A percentile compares a stretch with the other conserved stretches of the same genome.
Evolutionary conservation across 1,284 basidiomycete species (phyloP).

Genomic region (Neotropicomus parvogracilis): DNA sequence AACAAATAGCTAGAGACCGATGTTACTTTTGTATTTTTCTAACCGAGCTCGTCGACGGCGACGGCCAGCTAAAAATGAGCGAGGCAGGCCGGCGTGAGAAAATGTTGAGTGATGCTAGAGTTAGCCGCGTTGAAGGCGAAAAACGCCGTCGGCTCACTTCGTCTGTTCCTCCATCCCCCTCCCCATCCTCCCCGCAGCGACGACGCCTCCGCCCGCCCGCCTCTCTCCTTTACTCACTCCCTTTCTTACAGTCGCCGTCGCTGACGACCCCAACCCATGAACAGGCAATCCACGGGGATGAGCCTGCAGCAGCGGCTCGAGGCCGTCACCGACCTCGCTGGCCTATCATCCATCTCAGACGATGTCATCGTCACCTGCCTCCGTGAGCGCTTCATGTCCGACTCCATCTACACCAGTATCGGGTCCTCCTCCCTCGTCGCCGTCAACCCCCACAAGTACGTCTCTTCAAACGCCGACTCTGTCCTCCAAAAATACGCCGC

Average conservation of each 20-base stretch:
- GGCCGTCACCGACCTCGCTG: conserved; percentile 61
- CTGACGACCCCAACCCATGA: conserved; percentile 22
- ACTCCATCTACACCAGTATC: conserved; percentile 77
- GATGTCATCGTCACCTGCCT: conserved; percentile 79
- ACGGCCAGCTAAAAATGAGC: not conserved
- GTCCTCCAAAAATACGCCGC: conserved; percentile 80
- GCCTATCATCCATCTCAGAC: conserved; percentile 61
- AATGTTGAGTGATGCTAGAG: conserved; percentile 3
- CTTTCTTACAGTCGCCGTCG: not conserved
- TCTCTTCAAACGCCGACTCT: conserved; percentile 76
- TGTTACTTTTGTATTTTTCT: not conserved
- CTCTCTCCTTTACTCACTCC: no score
- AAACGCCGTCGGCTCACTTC: conserved; percentile 12
- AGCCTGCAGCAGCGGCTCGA: conserved; percentile 64
- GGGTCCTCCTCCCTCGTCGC: conserved; percentile 73
- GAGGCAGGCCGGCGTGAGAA: conserved; percentile 21
- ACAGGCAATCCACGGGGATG: conserved; percentile 38
- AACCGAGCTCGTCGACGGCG: not conserved
- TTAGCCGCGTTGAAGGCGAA: conserved; percentile 24
- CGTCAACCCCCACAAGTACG: conserved; percentile 86
- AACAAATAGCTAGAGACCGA: not conserved
- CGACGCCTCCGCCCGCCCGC: not conserved
- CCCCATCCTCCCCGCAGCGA: not conserved
- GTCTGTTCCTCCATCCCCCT: not conserved
- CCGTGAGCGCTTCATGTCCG: conserved; percentile 81